A percentile compares a stretch with the other conserved stretches of the same genome.
Conservation (phyloP, 306 rosid species). For the Rubus parviflorus region DNA sequence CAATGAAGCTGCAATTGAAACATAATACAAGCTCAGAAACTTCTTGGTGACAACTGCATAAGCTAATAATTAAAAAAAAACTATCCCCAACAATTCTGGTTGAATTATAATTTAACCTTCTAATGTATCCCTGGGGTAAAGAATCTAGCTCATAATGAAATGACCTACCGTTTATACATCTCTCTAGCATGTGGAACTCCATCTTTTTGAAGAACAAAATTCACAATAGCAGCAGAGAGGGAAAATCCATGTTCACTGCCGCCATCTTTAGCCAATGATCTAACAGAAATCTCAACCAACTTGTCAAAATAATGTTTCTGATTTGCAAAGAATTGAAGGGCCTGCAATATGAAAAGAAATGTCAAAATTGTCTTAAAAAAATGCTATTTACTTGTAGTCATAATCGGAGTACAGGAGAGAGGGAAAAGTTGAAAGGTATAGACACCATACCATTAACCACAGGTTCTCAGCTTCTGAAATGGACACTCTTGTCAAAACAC, state of each 20-base stretch:
- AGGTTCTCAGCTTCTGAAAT: conserved; percentile 67
- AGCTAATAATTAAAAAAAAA: conserved; percentile 6
- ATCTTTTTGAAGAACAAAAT: conserved; percentile 66
- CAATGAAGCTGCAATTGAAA: conserved; percentile 65
- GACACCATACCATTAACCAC: conserved; percentile 75
- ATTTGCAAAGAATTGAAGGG: conserved; percentile 62
- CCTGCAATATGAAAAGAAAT: conserved; percentile 46
- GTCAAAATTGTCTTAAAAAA: not conserved
- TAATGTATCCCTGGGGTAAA: conserved; percentile 5
- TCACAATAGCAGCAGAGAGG: conserved; percentile 64
- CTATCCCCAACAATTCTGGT: not conserved
- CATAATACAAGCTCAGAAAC: not conserved
- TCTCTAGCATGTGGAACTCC: conserved; percentile 75
- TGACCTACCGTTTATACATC: conserved; percentile 68
- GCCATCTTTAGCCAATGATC: conserved; percentile 54
- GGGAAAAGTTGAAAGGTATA: not conserved
- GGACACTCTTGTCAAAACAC: conserved; percentile 43
- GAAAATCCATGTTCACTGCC: conserved; percentile 85
- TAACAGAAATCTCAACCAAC: conserved; percentile 66
- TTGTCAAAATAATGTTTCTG: conserved; percentile 59
- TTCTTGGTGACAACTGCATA: conserved; percentile 7
- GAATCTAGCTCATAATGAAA: not conserved
- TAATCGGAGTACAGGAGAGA: conserved; percentile 5
- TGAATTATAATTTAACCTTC: not conserved
- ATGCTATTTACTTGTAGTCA: not conserved